A percentile compares a stretch with the other conserved stretches of the same genome.
These are phyloP conservation scores for Globisporangium nunn DNA, from an alignment of 352 stramenopile species.

Conservation along the genomic window DNA sequence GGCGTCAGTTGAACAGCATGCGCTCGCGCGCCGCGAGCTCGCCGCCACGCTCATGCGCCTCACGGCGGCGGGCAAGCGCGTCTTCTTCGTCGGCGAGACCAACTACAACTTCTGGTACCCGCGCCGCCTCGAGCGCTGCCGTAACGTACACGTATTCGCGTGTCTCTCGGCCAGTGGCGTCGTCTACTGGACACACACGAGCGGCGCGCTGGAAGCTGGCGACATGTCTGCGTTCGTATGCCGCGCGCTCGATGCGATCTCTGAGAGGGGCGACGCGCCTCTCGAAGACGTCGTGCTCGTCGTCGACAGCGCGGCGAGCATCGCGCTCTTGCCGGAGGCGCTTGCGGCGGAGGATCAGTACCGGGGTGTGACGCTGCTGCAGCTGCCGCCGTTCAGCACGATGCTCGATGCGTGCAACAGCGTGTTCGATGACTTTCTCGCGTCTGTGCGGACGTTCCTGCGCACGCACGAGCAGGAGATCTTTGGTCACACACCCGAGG, in stretches of 20 bases:
- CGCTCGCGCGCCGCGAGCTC: conserved; percentile 2
- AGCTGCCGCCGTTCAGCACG: conserved; percentile 1
- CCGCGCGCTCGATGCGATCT: conserved; percentile 9
- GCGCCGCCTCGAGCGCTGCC: conserved; percentile 14
- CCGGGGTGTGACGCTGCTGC: conserved; percentile 7
- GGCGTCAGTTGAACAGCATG: conserved; percentile 5
- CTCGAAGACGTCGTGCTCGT: conserved; percentile 10
- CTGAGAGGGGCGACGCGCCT: not conserved
- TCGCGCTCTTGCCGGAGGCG: not conserved
- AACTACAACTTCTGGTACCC: conserved; percentile 18
- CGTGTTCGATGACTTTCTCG: conserved; percentile 8
- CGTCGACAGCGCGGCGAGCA: conserved; percentile 7
- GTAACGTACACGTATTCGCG: conserved; percentile 15
- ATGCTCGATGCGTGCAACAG: conserved; percentile 10
- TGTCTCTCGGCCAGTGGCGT: conserved; percentile 10
- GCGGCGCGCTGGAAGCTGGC: conserved; percentile 3
- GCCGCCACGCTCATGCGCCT: conserved; percentile 1
- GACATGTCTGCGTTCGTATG: conserved; percentile 9
- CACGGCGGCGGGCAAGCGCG: conserved; percentile 2
- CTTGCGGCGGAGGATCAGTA: conserved; percentile 2
- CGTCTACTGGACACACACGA: conserved; percentile 7
- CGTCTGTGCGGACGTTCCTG: conserved; percentile 9
- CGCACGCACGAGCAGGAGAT: conserved; percentile 4
- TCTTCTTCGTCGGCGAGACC: conserved; percentile 15
- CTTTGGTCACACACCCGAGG: not conserved